Evolutionary conservation across 1,284 basidiomycete genomes (phyloP), one percentile per base, ranked within the genome.

Genomic region (Retiboletus fuscus): DNA sequence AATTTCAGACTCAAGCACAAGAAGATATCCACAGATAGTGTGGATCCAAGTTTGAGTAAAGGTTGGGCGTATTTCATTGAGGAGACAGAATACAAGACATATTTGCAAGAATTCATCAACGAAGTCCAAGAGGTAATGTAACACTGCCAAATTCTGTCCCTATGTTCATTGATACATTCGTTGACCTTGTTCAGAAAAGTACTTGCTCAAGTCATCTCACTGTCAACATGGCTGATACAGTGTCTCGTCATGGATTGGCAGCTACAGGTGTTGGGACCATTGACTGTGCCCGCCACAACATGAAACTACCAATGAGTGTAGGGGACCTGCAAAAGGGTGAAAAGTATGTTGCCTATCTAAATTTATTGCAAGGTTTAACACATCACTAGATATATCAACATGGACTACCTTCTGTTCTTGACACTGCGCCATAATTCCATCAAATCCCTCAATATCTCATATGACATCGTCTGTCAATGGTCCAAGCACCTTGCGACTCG

Each of bases 361-460:
- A n/a, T 30, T 22, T 7, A 28, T 55, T 55, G 28, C 26, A 55
- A 30, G 28, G 12, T 30, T 55, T 10, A 26, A 28, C 26, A 28
- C 28, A 22, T 55, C 26, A n/a, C 26, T 16, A 81, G n/a, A n/a
- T n/a, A n/a, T n/a, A n/a, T n/a, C n/a, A n/a, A n/a, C n/a, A n/a
- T n/a, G n/a, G n/a, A n/a, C 75, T 63, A 80, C 78, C 64, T 34
- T 70, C 1, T 82, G 81, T 51, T 71, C 20, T 76, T 69, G 2
- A 67, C n/a, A 3, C 24, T 64, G 2, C 41, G n/a, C 5, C 39
- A 41, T 28, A 61, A 70, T 69, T 13, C 46, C 46, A n/a, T 61
- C 18, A 44, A 65, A 12, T 15, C 3, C 8, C 18, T 41, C 43
- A 62, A 51, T 51, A 51, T 13, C 3, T 51, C 7, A 24, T 51